Evolutionary conservation across 2,329 filamentous ascomycete genomes (phyloP).

Genomic region (Drechmeria coniospora): DNA sequence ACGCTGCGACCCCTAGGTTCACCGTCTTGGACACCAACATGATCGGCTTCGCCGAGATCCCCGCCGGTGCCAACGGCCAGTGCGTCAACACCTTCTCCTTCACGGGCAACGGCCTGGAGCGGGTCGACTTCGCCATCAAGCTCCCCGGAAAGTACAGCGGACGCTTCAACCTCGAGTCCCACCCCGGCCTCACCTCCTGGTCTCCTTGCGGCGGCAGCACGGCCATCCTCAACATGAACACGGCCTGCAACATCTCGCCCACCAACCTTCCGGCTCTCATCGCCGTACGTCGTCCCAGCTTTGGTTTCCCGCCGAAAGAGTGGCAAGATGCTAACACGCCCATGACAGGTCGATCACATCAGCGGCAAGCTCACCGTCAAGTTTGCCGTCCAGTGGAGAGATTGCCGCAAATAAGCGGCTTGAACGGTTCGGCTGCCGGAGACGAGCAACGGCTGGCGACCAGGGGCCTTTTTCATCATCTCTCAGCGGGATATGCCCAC

Average conservation of each 20-base stretch:
- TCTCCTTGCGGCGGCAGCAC: constrained; percentile 12
- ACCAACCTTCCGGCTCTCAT: constrained; percentile 10
- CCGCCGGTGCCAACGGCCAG: constrained; percentile 7
- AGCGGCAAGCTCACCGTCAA: constrained; percentile 12
- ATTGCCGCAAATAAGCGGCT: constrained; percentile 2
- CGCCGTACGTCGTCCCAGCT: constrained; percentile 7
- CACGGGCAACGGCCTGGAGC: constrained; percentile 9
- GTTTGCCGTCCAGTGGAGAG: constrained; percentile 10
- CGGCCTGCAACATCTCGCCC: constrained; percentile 10
- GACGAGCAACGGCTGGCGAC: too few relatives aligned
- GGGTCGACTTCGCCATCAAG: constrained; percentile 7
- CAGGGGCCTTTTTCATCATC: too few relatives aligned
- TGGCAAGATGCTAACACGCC: background rate
- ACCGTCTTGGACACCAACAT: constrained; percentile 11
- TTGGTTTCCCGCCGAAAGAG: background rate
- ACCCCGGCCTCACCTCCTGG: constrained; percentile 8
- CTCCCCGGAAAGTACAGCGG: constrained; percentile 9
- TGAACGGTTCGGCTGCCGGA: too few relatives aligned
- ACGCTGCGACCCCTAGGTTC: too few relatives aligned
- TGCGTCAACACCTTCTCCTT: constrained; percentile 13
- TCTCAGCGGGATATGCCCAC: too few relatives aligned
- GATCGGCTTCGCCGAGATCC: constrained; percentile 12
- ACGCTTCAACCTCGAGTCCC: constrained; percentile 8
- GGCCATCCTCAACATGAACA: constrained; percentile 14
- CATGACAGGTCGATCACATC: constrained; percentile 11